Conservation (phyloP, 2,329 filamentous ascomycete genomes). For the Ceratocystis papillata region DNA sequence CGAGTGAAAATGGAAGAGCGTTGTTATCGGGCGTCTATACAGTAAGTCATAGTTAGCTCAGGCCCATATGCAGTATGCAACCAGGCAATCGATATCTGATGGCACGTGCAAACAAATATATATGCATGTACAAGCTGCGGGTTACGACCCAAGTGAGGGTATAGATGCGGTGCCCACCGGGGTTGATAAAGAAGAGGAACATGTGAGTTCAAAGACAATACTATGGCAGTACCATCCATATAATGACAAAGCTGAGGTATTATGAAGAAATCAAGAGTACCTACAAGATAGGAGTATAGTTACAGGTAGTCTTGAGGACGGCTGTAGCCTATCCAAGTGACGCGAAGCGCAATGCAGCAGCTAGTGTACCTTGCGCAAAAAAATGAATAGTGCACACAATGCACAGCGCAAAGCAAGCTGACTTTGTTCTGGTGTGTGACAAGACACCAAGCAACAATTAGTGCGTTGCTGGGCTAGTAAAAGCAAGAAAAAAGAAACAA, state of each 20-base stretch:
- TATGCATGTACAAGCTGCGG: background rate
- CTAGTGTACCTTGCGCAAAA: background rate
- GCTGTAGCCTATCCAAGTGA: background rate
- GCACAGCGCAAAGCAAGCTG: background rate
- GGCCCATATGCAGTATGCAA: constrained; percentile 1
- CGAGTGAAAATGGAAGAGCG: background rate
- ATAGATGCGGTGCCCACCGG: background rate
- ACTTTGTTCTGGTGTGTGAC: background rate
- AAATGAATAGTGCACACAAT: background rate
- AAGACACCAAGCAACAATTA: background rate
- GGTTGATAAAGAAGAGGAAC: background rate
- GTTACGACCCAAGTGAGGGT: background rate
- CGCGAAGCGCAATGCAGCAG: background rate
- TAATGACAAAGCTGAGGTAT: background rate
- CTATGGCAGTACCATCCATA: background rate
- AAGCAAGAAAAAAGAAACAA: background rate
- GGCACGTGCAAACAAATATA: background rate
- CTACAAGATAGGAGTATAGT: constrained; percentile 7
- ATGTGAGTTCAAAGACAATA: background rate
- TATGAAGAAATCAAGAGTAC: background rate
- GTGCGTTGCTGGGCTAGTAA: background rate
- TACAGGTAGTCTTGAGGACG: background rate
- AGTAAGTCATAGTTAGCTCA: constrained; percentile 5
- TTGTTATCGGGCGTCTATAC: background rate
- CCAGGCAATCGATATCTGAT: background rate